Base-by-base conservation (phyloP, 2,329 filamentous ascomycete genomes). In the Juglanconis oblonga region DNA sequence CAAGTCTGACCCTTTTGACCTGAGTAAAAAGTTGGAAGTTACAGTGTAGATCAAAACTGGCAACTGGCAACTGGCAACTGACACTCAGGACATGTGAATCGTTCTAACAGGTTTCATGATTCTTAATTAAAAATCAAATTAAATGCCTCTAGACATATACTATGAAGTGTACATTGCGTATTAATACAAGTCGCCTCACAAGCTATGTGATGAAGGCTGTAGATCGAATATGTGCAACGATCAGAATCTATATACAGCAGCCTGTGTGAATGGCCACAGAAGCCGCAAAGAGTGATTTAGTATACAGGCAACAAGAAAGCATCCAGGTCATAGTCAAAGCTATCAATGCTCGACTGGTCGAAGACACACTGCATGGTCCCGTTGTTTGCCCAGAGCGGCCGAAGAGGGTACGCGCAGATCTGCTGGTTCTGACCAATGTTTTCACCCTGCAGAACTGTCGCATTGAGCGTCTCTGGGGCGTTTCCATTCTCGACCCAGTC, bases 401-500 rank as follows among this genome's bases (percentile, higher is more conserved):
- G 69, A 14, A 73, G 61, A 17, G 77, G 77, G 74, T 73, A 80
- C 29, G 68, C 68, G 62, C 77, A 80, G 32, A 80, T 62, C 56
- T 70, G 67, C 51, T 74, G 69, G 42, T 73, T 70, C 50, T 70
- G 73, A 5, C 76, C 77, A 0, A 69, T 70, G 24, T 70, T 77
- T 29, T 31, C 49, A 3, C 60, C 60, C 44, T 52, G 42, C 52
- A 60, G 36, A 11, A 62, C 51, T 33, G 61, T 62, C 9, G 38
- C 57, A 47, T 78, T 78, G 35, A 84, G 66, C 0, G 71, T 76
- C 4, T 67, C 70, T 1, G 81, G 81, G 52, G 72, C 74, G 3
- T 73, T 67, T 3, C 75, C 77, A 11, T 79, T 75, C 71, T 83
- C 80, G 1, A 81, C 80, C 81, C 80, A 83, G 58, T 80, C 71